A percentile compares a stretch with the other conserved stretches of the same genome.
Evolutionary conservation across 768 basidiomycete genomes (phyloP).

Genomic region (Lactarius evosmus): DNA sequence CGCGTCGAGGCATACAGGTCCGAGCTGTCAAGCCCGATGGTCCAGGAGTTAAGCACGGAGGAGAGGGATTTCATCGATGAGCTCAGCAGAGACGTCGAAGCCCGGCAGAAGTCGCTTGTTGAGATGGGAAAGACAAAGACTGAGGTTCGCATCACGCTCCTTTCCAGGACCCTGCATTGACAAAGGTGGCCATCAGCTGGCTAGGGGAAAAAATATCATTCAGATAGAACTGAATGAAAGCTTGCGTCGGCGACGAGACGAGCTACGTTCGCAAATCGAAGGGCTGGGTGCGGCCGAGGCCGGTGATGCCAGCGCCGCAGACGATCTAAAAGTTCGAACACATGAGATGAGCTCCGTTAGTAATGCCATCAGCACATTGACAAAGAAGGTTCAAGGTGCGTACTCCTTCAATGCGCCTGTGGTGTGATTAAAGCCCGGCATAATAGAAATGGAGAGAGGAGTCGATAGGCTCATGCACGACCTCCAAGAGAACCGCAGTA

Average conservation of each 20-base stretch:
- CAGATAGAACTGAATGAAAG: conserved; percentile 95
- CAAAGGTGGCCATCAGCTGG: conserved; percentile 47
- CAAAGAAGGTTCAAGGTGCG: conserved; percentile 60
- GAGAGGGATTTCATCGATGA: conserved; percentile 65
- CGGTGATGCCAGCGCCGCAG: conserved; percentile 54
- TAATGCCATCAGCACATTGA: conserved; percentile 59
- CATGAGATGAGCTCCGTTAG: conserved; percentile 70
- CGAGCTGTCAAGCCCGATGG: conserved; percentile 75
- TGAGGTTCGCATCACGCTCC: conserved; percentile 49
- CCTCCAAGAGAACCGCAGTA: conserved; percentile 61
- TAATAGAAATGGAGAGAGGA: conserved; percentile 66
- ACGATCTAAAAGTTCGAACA: conserved; percentile 63
- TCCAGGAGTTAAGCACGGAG: conserved; percentile 64
- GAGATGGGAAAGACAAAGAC: conserved; percentile 65
- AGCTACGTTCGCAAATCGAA: conserved; percentile 74
- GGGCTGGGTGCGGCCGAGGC: conserved; percentile 59
- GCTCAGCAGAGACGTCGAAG: conserved; percentile 75
- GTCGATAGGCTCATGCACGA: conserved; percentile 57
- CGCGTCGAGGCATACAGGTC: conserved; percentile 61
- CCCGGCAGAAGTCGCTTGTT: conserved; percentile 63
- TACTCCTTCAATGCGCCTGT: not conserved
- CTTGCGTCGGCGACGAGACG: conserved; percentile 74
- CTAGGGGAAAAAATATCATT: conserved; percentile 71
- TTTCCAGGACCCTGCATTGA: conserved; percentile 5
- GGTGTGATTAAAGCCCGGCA: not conserved